Conservation (phyloP, 768 basidiomycete species). For the Neoboletus magnificus region DNA sequence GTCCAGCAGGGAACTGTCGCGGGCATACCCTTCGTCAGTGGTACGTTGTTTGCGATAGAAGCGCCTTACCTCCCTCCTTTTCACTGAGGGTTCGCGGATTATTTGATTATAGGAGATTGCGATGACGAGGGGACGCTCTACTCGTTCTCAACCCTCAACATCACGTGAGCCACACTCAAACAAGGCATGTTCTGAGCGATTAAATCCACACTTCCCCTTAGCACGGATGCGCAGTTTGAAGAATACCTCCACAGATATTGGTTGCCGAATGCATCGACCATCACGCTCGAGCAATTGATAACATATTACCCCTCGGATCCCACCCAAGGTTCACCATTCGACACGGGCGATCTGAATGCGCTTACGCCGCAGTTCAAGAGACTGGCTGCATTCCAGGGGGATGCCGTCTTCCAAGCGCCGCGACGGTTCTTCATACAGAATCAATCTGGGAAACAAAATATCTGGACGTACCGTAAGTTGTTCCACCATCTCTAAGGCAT, state of each 20-base stretch:
- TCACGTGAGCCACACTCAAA: conserved; percentile 38
- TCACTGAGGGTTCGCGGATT: no score
- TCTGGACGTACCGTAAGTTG: conserved; percentile 30
- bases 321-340: conserved; percentile 50
- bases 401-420: conserved; percentile 49
- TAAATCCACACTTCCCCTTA: neutral
- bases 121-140: conserved; percentile 47
- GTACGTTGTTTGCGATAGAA: neutral
- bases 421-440: conserved; percentile 44
- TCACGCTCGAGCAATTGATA: conserved; percentile 26
- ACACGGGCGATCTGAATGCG: conserved; percentile 43
- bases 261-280: conserved; percentile 26
- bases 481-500: neutral
- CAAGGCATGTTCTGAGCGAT: no score
- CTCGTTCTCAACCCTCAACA: conserved; percentile 43
- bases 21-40: conserved; percentile 8
- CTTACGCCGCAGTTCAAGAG: conserved; percentile 50
- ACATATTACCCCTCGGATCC: conserved; percentile 38
- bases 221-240: conserved; percentile 25
- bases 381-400: conserved; percentile 48
- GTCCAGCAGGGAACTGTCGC: conserved; percentile 35
- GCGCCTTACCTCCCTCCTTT: no score
- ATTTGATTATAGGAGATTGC: conserved; percentile 35
- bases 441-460: conserved; percentile 37
- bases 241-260: conserved; percentile 32